Evolutionary conservation across 2,329 filamentous ascomycete genomes (phyloP), one percentile per base, ranked within the genome.

Genomic region (Sclerotinia subarctica): DNA sequence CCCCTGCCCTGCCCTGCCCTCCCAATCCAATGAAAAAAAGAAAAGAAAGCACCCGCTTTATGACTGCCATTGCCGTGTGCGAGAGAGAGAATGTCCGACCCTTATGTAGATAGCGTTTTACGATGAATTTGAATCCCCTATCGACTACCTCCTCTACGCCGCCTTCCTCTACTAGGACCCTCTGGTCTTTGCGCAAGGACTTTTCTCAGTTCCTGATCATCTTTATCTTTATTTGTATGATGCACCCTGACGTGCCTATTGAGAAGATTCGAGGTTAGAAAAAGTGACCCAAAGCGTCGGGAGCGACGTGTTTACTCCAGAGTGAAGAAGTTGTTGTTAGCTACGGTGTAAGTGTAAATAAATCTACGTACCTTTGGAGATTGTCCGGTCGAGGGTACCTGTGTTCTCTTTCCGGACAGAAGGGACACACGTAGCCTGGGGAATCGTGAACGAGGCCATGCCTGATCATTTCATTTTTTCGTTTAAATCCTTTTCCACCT

Each of bases 301-400:
- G 13, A 35, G 11, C n/a, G 35, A 46, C 15, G 4, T 42, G 38
- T 15, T 17, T 15, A 42, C 17, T 42, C 38, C 38, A 35, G 35
- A 8, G 35, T 35, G 38, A 5, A 5, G 15, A 13, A 42, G 13
- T 17, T 1, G 13, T 17, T 17, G 38, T 42, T 42, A 15, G 38
- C 13, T 17, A 17, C 1, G 4, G 38, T 42, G 38, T 19, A 21
- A 5, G 19, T 8, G 15, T 15, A 46, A 35, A 24, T 46, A 29
- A 26, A 42, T 26, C 26, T 67, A 71, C 85, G 72, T 83, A 96
- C 92, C 94, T 88, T 82, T 97, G 94, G 67, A 99, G 81, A 82
- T 98, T 98, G 78, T 99, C 95, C 46, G 95, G 95, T 73, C 95
- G 85, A 6, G 95, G 95, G 78, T 98, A 98, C 77, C 91, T 94